Evolutionary conservation across 2,329 filamentous ascomycete species (phyloP).

Genomic region (Plenodomus tracheiphilus): DNA sequence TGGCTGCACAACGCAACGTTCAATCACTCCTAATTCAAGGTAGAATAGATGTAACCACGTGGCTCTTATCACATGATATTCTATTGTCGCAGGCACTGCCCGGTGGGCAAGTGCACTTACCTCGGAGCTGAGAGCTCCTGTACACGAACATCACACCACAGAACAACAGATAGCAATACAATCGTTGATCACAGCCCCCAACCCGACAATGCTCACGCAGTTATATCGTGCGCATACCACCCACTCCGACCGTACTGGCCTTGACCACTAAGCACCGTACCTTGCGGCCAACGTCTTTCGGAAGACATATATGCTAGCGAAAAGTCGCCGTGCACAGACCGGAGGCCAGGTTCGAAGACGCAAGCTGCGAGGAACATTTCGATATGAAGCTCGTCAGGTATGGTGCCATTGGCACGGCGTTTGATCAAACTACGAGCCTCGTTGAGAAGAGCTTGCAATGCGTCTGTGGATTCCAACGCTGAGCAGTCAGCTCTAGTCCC

Average conservation of each 20-base stretch:
- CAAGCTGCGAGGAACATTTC: slow-evolving; percentile 57
- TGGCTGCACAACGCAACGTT: too few species aligned
- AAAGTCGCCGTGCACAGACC: slow-evolving; percentile 55
- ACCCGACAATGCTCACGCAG: too few species aligned
- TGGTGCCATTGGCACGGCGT: slow-evolving; percentile 42
- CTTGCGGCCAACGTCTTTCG: slow-evolving; percentile 48
- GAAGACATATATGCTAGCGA: slow-evolving; percentile 48
- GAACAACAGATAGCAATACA: too few species aligned
- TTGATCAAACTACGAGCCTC: slow-evolving; percentile 48
- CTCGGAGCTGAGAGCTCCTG: too few species aligned
- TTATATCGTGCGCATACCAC: slow-evolving; percentile 55
- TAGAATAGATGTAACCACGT: too few species aligned
- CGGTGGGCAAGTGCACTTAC: too few species aligned
- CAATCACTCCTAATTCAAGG: too few species aligned
- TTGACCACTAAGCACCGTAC: slow-evolving; percentile 46
- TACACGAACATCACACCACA: too few species aligned
- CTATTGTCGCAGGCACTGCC: too few species aligned
- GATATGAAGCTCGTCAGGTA: slow-evolving; percentile 47
- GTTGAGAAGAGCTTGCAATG: slow-evolving; percentile 46
- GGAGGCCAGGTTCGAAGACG: slow-evolving; percentile 54
- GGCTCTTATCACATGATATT: too few species aligned
- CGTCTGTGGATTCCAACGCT: slow-evolving; percentile 38
- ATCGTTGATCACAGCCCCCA: too few species aligned
- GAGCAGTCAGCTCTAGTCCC: slow-evolving; percentile 43
- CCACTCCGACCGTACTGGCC: slow-evolving; percentile 55